Conservation (phyloP, 305 asterid species). For the Plantago rigida region DNA sequence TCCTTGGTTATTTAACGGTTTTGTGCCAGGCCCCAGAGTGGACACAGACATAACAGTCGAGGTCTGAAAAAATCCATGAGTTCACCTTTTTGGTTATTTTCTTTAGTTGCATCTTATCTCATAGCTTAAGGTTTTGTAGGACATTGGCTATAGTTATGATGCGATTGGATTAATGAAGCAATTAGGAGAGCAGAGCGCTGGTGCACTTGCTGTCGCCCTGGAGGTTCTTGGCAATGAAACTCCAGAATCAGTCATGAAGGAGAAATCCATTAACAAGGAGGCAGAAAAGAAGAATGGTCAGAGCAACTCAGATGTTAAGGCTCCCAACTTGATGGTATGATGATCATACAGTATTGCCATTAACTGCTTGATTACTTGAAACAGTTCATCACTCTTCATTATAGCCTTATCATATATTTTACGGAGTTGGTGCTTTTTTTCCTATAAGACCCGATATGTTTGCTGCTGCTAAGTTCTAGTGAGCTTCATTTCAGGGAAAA, state of each 20-base stretch:
- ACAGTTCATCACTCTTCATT: neutral
- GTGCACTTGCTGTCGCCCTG: constrained; percentile 85
- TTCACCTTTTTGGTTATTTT: neutral
- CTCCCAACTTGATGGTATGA: constrained; percentile 50
- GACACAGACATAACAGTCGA: constrained; percentile 66
- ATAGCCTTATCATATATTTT: neutral
- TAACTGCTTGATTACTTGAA: neutral
- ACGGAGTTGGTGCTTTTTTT: too few species aligned
- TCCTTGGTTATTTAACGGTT: constrained; percentile 63
- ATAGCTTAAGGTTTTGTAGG: constrained; percentile 39
- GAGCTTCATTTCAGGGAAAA: too few species aligned
- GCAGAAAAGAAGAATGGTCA: constrained; percentile 31
- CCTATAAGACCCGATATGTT: too few species aligned
- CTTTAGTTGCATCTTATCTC: neutral
- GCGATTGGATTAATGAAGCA: constrained; percentile 93
- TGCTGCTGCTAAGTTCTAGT: too few species aligned
- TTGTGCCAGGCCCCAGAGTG: constrained; percentile 59
- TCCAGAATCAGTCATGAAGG: constrained; percentile 69
- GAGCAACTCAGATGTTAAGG: constrained; percentile 24
- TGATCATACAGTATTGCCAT: constrained; percentile 6
- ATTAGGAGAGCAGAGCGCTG: constrained; percentile 81
- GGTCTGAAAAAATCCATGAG: constrained; percentile 32
- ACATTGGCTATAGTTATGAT: constrained; percentile 73
- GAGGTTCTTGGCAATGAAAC: constrained; percentile 85
- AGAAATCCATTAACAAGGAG: constrained; percentile 34